Evolutionary conservation across 768 basidiomycete species (phyloP), one percentile per base, ranked within the genome.

Genomic region (Macrolepiota fuliginosa): DNA sequence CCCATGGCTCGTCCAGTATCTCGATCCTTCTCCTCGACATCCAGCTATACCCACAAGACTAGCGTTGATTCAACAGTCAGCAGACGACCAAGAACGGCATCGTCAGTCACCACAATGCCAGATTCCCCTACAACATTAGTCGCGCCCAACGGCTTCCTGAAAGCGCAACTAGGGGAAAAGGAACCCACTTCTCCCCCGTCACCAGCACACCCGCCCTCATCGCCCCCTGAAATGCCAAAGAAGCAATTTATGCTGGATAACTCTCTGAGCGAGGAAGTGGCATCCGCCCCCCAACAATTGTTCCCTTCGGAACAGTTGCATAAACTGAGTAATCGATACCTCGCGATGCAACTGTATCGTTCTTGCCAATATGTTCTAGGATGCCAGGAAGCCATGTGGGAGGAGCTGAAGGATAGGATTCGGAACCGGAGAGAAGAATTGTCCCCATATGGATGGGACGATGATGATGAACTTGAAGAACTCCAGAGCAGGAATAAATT

Each of bases 361-460:
- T 81, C 84, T n/a, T 89, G 83, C 63, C 82, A 85, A 65, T 71
- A 73, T 19, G 84, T 90, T 7, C 69, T 88, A 12, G 86, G 85
- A 12, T 88, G 86, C 65, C 83, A 87, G 70, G 89, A 90, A 67
- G 83, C 87, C 29, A 88, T 90, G 87, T 90, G 88, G 88, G 88
- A 89, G 63, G 87, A 88, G 58, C 76, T 90, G 53, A 81, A 82
- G 64, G 83, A 86, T 63, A 80, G 83, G 63, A 78, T 87, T 71
- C 76, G 84, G 54, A 87, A 88, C 65, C 75, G 80, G 57, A 80
- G 77, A 50, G 76, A 79, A 5, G 81, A 84, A 61, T 72, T 90
- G 27, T 70, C 74, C 58, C 80, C 79, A 15, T 79, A 84, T 67
- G 88, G 88, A n/a, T 90, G 89, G 88, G 86, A 89, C 35, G 85